These are phyloP conservation scores for Puccinia brachypodii DNA, from an alignment of 1,284 basidiomycete genomes.

Conservation along the genomic window DNA sequence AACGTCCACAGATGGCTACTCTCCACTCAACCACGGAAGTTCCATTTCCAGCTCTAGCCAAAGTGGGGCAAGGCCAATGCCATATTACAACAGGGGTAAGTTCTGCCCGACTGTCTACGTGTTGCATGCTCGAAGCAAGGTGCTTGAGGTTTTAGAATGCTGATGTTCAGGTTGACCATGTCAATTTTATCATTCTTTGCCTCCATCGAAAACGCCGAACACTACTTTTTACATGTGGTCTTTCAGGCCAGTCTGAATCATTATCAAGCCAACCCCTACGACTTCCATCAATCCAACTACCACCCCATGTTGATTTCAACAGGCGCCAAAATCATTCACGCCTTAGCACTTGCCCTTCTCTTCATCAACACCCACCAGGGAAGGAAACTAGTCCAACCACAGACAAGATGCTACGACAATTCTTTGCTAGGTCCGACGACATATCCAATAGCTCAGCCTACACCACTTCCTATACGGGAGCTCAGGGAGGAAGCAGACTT, in stretches of 20 bases:
- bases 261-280: not conserved
- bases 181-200: not conserved
- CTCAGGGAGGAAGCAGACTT: not conserved
- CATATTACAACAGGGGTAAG: not conserved
- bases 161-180: not conserved
- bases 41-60: not conserved
- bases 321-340: not conserved
- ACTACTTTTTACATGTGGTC: not conserved
- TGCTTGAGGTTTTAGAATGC: not conserved
- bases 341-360: conserved; percentile 23
- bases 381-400: not conserved
- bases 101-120: not conserved
- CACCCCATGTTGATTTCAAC: not conserved
- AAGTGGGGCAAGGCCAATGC: not conserved
- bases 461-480: not conserved
- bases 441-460: not conserved
- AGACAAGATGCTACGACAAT: not conserved
- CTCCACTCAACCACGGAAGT: not conserved
- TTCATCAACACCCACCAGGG: conserved; percentile 19
- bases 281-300: conserved; percentile 20
- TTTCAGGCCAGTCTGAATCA: not conserved
- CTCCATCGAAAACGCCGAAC: not conserved
- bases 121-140: not conserved
- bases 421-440: conserved; percentile 23
- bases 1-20: not conserved